These are phyloP conservation scores for Eimeria tenella DNA, from an alignment of 169 alveolate genomes.

Conservation along the genomic window DNA sequence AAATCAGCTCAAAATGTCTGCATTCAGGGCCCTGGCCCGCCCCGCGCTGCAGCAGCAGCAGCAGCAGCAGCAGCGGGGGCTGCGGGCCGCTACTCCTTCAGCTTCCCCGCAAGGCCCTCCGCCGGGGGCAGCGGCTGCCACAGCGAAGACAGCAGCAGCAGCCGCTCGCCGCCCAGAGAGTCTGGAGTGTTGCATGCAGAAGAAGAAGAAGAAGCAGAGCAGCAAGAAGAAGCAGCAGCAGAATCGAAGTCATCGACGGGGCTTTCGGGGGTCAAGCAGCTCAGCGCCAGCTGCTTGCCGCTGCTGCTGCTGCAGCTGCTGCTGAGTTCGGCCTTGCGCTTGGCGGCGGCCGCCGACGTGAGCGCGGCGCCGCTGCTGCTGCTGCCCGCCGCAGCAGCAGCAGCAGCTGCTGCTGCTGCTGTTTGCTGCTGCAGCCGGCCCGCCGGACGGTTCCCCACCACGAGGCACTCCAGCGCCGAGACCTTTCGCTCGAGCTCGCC, in stretches of 20 bases:
- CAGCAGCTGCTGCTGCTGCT: constrained; percentile 14
- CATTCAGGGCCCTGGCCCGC: no score
- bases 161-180: constrained; percentile 46
- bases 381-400: background rate
- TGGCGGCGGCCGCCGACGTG: background rate
- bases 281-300: background rate
- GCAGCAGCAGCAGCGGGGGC: constrained; percentile 3
- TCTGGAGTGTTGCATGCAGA: constrained; percentile 57
- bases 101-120: constrained; percentile 1
- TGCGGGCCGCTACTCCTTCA: background rate
- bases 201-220: constrained; percentile 9
- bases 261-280: constrained; percentile 17
- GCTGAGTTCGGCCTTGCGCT: background rate
- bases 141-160: constrained; percentile 56
- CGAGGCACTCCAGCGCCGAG: constrained; percentile 9
- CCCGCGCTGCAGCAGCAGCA: background rate
- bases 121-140: constrained; percentile 66
- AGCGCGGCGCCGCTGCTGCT: background rate
- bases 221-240: constrained; percentile 33
- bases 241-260: constrained; percentile 11
- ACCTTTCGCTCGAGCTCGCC: constrained; percentile 11
- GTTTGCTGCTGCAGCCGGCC: background rate
- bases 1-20: no score
- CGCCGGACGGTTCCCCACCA: background rate
- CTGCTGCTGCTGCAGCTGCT: constrained; percentile 13